These are phyloP conservation scores for Trametes cingulata DNA, from an alignment of 768 basidiomycete genomes.

Conservation along the genomic window DNA sequence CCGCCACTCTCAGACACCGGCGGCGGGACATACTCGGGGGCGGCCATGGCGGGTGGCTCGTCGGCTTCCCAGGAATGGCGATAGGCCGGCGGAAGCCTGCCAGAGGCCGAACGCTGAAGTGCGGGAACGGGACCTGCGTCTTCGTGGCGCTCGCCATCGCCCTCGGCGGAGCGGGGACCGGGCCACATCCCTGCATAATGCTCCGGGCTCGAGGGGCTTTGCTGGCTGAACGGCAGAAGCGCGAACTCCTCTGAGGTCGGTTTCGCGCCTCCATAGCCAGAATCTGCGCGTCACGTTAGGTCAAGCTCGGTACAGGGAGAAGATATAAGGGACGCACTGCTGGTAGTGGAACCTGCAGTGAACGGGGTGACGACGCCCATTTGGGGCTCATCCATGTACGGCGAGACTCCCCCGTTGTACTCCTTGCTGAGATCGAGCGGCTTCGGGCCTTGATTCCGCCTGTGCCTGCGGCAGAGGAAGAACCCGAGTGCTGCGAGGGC, in stretches of 20 bases:
- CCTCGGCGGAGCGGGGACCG: background rate
- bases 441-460: slow-evolving; percentile 1
- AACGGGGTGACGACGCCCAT: slow-evolving; percentile 16
- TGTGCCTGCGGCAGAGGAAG: slow-evolving; percentile 1
- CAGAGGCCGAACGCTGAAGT: slow-evolving; percentile 15
- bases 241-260: background rate
- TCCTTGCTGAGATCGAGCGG: slow-evolving; percentile 16
- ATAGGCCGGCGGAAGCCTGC: slow-evolving; percentile 19
- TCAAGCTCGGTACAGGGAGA: background rate
- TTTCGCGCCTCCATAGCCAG: slow-evolving; percentile 6
- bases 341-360: background rate
- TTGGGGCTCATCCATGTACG: background rate
- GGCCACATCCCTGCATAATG: background rate
- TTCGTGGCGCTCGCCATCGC: slow-evolving; percentile 9
- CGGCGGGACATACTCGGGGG: background rate
- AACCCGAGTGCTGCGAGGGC: background rate
- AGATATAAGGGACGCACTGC: background rate
- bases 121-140: slow-evolving; percentile 12
- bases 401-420: background rate
- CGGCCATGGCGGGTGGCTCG: background rate
- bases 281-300: background rate
- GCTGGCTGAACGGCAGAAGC: background rate
- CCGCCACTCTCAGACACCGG: background rate
- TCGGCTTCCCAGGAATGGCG: slow-evolving; percentile 12
- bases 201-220: background rate